phyloP scores from a whole-genome alignment of 148 eudicot species.

The Tetragonia tetragonoides region DNA sequence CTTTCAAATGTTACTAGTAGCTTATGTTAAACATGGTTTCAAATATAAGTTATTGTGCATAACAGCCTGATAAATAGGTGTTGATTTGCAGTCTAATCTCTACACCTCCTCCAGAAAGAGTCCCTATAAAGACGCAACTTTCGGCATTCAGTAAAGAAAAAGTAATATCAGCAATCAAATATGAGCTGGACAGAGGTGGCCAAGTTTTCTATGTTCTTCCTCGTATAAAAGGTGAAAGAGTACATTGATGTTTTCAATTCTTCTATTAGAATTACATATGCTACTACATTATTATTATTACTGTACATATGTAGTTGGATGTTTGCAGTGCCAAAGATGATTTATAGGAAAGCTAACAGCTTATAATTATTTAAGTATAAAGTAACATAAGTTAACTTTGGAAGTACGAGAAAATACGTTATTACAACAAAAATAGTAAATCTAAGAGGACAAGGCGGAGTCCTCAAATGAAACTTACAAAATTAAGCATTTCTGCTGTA shows the following conservation, averaged over 20 bases:
- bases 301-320: not conserved
- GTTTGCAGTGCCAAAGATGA: not conserved
- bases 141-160: conserved; percentile 69
- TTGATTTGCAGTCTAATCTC: conserved; percentile 67
- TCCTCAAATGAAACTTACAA: no score
- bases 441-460: no score
- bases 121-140: conserved; percentile 92
- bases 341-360: not conserved
- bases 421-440: no score
- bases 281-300: not conserved
- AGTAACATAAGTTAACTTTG: no score
- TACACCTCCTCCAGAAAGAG: conserved; percentile 98
- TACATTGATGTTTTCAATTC: not conserved
- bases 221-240: conserved; percentile 76
- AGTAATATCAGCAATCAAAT: conserved; percentile 78
- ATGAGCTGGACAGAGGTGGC: conserved; percentile 94
- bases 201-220: conserved; percentile 98
- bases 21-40: not conserved
- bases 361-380: not conserved
- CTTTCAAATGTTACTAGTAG: not conserved
- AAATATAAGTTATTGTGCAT: not conserved
- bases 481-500: no score
- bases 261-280: not conserved
- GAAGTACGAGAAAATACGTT: no score
- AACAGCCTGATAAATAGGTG: conserved; percentile 10